Percentiles rank a stretch among this genome's conserved stretches.
Evolutionary conservation across 768 basidiomycete genomes (phyloP).

Genomic region (Cyclocybe cylindracea): DNA sequence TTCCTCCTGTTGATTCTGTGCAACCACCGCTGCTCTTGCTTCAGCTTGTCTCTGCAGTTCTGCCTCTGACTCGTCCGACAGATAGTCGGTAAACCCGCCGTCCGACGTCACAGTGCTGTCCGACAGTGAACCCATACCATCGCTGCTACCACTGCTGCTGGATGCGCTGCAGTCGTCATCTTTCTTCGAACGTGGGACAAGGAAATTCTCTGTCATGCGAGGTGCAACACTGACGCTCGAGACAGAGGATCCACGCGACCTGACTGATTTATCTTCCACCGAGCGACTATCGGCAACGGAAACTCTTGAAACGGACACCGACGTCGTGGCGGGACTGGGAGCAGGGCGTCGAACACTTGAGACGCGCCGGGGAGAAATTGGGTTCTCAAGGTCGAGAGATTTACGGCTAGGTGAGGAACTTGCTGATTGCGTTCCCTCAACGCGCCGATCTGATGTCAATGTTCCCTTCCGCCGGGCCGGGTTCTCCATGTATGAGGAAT

Average conservation of each 20-base stretch:
- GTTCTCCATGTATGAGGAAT: constrained; percentile 48
- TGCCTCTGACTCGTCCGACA: constrained; percentile 91
- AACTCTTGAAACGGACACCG: constrained; percentile 40
- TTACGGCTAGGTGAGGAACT: constrained; percentile 66
- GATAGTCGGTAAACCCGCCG: constrained; percentile 86
- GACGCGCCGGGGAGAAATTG: constrained; percentile 46
- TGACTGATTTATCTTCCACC: constrained; percentile 14
- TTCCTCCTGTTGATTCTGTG: constrained; percentile 82
- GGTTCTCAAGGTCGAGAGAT: constrained; percentile 54
- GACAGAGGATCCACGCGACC: constrained; percentile 29
- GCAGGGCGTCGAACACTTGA: constrained; percentile 45
- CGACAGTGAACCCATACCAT: constrained; percentile 62
- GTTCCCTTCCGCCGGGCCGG: constrained; percentile 48
- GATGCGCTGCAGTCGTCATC: constrained; percentile 50
- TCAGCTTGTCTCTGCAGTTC: constrained; percentile 88
- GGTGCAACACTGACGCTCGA: constrained; percentile 15
- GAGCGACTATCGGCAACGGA: constrained; percentile 35
- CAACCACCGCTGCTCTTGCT: constrained; percentile 70
- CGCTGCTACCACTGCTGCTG: constrained; percentile 64
- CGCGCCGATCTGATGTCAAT: constrained; percentile 42
- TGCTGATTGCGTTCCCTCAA: constrained; percentile 48
- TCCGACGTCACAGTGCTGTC: constrained; percentile 84
- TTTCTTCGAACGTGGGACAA: constrained; percentile 32
- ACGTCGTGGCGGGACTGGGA: constrained; percentile 41
- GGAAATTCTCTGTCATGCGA: constrained; percentile 18